Base-by-base conservation (phyloP, 2,329 filamentous ascomycete genomes). In the Penicillium brevicompactum region DNA sequence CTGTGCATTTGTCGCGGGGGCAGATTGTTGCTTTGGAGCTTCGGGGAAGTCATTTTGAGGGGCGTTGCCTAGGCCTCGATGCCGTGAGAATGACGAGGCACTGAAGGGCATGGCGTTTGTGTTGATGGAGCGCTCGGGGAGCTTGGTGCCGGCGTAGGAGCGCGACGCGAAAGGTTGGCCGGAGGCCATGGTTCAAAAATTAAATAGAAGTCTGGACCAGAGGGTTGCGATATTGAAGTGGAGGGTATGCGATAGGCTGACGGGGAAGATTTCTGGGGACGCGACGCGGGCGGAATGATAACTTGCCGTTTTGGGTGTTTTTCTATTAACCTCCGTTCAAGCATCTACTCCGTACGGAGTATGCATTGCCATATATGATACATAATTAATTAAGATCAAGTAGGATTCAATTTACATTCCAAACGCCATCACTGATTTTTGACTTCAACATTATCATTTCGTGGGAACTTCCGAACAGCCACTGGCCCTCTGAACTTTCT, bases 81-180 rank as follows among this genome's bases (percentile, higher is more conserved):
- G 73, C 31, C 77, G 72, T 24, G 75, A 74, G 70, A 76, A 77
- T n/a, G 70, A 73, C 7, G 73, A 75, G 38, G 68, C 73, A 57
- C 73, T 73, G 69, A 78, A 80, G 8, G 74, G 71, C 55, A 71
- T 71, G 61, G 76, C 74, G 70, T 72, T 76, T 51, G 63, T 66
- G 53, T 72, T 75, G 42, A 72, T 50, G 2, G 76, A 74, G 49
- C 80, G 77, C 52, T 82, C 80, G 49, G 80, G 78, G n/a, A 81
- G 72, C 70, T 82, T 82, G 59, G 75, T 75, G 55, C 84, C 79
- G 56, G 79, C 78, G 62, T 78, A 79, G 61, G 79, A 77, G 63
- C 83, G 81, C 49, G 80, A 76, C 51, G 79, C 80, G 67, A 85
- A 85, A 47, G 80, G 75, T 66, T 82, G 80, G 53, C 76, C 73